Conservation (phyloP, 2,329 filamentous ascomycete species). For the Penicillium aurantiogriseum region DNA sequence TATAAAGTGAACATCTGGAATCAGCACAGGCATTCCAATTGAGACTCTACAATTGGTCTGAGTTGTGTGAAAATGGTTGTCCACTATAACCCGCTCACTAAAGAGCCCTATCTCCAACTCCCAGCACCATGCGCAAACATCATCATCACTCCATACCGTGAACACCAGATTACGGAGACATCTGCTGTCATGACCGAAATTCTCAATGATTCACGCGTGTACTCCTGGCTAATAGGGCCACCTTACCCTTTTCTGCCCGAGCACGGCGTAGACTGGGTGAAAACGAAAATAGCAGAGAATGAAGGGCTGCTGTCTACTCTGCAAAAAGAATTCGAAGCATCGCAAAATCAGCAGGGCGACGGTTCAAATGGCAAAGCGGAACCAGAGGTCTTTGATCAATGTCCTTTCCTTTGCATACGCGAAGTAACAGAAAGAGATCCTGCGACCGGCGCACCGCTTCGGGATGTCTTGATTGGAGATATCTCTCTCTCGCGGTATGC, state of each 20-base stretch:
- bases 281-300: slow-evolving; percentile 2
- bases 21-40: background rate
- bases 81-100: slow-evolving; percentile 13
- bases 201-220: slow-evolving; percentile 28
- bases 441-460: slow-evolving; percentile 4
- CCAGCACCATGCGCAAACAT: slow-evolving; percentile 24
- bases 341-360: background rate
- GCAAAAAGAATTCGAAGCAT: slow-evolving; percentile 6
- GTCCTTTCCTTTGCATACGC: slow-evolving; percentile 26
- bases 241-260: slow-evolving; percentile 28
- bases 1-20: background rate
- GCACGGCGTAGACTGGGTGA: slow-evolving; percentile 19
- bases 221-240: slow-evolving; percentile 22
- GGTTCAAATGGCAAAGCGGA: background rate
- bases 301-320: background rate
- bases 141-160: slow-evolving; percentile 29
- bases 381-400: slow-evolving; percentile 14
- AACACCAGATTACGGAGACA: slow-evolving; percentile 13
- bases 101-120: slow-evolving; percentile 30
- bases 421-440: slow-evolving; percentile 9
- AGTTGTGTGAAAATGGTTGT: slow-evolving; percentile 17
- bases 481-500: slow-evolving; percentile 21
- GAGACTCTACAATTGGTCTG: background rate
- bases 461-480: slow-evolving; percentile 26
- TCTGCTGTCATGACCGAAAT: slow-evolving; percentile 5